Base-by-base conservation (phyloP, 2,329 filamentous ascomycete genomes). In the Penicillium vulpinum region DNA sequence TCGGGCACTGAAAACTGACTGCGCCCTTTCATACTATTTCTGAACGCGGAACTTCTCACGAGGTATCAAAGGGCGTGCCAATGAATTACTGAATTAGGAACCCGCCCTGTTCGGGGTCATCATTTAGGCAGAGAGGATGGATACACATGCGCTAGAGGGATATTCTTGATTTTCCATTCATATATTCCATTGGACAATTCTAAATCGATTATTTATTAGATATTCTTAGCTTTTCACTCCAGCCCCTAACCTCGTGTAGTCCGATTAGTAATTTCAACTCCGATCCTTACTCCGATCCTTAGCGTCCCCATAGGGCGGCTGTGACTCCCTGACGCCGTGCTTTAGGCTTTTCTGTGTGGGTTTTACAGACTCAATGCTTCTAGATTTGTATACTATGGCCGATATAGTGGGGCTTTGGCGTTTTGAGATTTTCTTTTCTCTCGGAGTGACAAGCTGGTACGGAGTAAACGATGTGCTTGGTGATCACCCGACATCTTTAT, bases 231-330 rank as follows among this genome's bases (percentile, higher is more conserved):
- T 31, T 31, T 15, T 6, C 15, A 22, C 5, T n/a, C 9, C 22
- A 35, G 15, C 31, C 46, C 18, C 31, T 28, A 38, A 16, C 35
- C 16, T 50, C 24, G n/a, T 51, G 4, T 33, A 35, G 28, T 31
- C 10, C 29, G 26, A 4, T 21, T 5, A 11, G n/a, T n/a, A 39
- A 53, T 4, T 40, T 16, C 4, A 46, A 55, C 35, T 58, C 56
- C 56, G 56, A 58, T 0, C 2, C n/a, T 35, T 48, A 56, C 35
- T 56, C 47, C 56, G 53, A 51, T 4, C 2, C 10, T 22, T 36
- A n/a, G 45, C 22, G 45, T 29, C 33, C 36, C 41, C 43, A 13
- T 26, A 38, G n/a, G 41, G 45, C 21, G 38, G 39, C 38, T 24
- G 41, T 50, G 26, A 54, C 31, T 43, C n/a, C 16, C 35, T n/a